phyloP scores from a whole-genome alignment of 768 basidiomycete species.

The Coprinopsis sp. region DNA sequence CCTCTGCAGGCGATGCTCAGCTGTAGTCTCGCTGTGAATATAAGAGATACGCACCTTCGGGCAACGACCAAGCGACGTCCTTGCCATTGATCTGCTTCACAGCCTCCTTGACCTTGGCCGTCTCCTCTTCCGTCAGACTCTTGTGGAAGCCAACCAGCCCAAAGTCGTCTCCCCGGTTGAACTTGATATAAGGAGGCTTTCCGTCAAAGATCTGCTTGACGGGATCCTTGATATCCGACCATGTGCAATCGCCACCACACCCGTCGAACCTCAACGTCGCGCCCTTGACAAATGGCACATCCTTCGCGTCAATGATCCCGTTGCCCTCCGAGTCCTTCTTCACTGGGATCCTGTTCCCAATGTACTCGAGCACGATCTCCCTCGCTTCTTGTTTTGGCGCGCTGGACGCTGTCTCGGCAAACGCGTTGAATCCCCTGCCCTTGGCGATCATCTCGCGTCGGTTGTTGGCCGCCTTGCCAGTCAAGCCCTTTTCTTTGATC shows the following conservation, averaged over 20 bases:
- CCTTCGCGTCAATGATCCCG: constrained; percentile 58
- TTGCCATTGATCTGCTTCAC: constrained; percentile 62
- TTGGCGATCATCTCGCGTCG: constrained; percentile 52
- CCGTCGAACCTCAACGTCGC: constrained; percentile 58
- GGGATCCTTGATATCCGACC: constrained; percentile 49
- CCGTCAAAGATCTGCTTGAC: constrained; percentile 47
- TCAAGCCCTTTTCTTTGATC: constrained; percentile 89
- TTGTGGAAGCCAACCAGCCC: constrained; percentile 64
- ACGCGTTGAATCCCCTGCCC: constrained; percentile 71
- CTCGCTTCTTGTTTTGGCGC: constrained; percentile 33
- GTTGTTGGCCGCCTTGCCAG: constrained; percentile 60
- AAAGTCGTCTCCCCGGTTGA: constrained; percentile 38
- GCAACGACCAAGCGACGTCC: constrained; percentile 59
- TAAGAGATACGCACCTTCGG: constrained; percentile 42
- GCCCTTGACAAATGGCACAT: constrained; percentile 49
- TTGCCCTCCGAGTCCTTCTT: constrained; percentile 56
- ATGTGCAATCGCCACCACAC: constrained; percentile 45
- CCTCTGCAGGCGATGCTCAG: constrained; percentile 42
- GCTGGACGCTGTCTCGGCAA: constrained; percentile 54
- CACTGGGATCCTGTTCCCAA: constrained; percentile 66
- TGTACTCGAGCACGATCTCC: constrained; percentile 69
- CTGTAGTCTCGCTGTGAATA: neutral
- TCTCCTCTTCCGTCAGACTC: constrained; percentile 65
- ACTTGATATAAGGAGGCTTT: constrained; percentile 49
- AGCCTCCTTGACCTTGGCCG: constrained; percentile 61